Conservation (phyloP, 495 filamentous ascomycete species). For the Trichodelitschia bisporula region DNA sequence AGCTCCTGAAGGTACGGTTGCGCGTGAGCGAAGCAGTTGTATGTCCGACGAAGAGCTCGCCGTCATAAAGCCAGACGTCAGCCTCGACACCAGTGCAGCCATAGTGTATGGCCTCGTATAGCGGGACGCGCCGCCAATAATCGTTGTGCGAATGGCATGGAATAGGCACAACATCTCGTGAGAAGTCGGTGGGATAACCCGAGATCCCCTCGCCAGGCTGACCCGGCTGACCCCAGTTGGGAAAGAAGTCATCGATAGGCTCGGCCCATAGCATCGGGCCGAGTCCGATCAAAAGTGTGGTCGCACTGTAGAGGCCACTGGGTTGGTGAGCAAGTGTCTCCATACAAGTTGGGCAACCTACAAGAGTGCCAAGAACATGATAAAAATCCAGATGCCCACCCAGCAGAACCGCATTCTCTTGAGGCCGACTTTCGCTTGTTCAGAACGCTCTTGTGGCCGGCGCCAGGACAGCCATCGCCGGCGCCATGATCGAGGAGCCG, state of each 20-base stretch:
- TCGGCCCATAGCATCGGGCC: constrained; percentile 29
- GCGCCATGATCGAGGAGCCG: too few relatives aligned
- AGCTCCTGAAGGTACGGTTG: constrained; percentile 30
- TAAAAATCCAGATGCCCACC: too few relatives aligned
- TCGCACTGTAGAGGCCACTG: constrained; percentile 15
- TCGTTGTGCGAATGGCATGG: constrained; percentile 9
- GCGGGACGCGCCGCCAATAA: constrained; percentile 5
- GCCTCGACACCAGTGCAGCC: constrained; percentile 15
- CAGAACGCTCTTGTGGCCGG: too few relatives aligned
- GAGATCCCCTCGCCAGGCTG: constrained; percentile 22
- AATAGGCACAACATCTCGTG: constrained; percentile 2
- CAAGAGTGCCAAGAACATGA: constrained; percentile 7
- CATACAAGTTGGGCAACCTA: constrained; percentile 3
- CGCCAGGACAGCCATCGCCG: too few relatives aligned
- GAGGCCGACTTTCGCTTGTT: too few relatives aligned
- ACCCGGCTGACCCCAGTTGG: constrained; percentile 25
- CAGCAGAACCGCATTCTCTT: too few relatives aligned
- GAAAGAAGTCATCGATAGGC: constrained; percentile 27
- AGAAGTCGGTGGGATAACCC: constrained; percentile 36
- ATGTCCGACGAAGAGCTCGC: constrained; percentile 32
- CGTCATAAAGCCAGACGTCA: constrained; percentile 8
- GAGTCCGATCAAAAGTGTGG: constrained; percentile 26
- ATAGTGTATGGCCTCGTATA: constrained; percentile 6
- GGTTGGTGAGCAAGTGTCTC: constrained; percentile 1
- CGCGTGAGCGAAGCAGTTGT: constrained; percentile 23